phyloP scores from a whole-genome alignment of 2,329 filamentous ascomycete genomes.

The Macrophomina tecta region DNA sequence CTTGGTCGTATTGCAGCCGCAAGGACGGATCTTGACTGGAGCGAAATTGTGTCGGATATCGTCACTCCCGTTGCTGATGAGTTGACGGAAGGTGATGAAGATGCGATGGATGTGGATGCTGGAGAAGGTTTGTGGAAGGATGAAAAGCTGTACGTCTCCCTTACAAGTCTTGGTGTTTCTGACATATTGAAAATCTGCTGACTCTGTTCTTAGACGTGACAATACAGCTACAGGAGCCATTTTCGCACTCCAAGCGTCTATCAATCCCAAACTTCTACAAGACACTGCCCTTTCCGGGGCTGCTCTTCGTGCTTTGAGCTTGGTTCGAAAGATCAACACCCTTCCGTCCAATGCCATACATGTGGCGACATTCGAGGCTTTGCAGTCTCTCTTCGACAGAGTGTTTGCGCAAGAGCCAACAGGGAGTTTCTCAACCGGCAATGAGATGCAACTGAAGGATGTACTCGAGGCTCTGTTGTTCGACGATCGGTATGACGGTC shows the following conservation, averaged over 20 bases:
- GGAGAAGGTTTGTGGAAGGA: conserved; percentile 36
- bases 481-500: conserved; percentile 35
- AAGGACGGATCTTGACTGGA: conserved; percentile 72
- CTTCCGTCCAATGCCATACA: conserved; percentile 35
- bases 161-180: neutral
- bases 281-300: conserved; percentile 30
- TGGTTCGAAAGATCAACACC: conserved; percentile 34
- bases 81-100: conserved; percentile 34
- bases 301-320: conserved; percentile 31
- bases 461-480: conserved; percentile 36
- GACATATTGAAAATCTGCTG: neutral
- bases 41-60: conserved; percentile 69
- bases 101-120: conserved; percentile 42
- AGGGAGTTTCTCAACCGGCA: conserved; percentile 15
- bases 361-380: conserved; percentile 35
- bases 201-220: conserved; percentile 32
- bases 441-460: conserved; percentile 29
- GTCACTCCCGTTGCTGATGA: conserved; percentile 60
- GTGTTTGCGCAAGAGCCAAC: neutral
- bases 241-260: conserved; percentile 32
- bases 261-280: conserved; percentile 31
- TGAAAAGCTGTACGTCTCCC: conserved; percentile 33
- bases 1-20: conserved; percentile 75
- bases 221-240: conserved; percentile 37
- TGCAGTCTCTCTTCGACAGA: conserved; percentile 34